These are phyloP conservation scores for Cryptococcus hybrid DNA, from an alignment of 1,284 basidiomycete genomes.

Conservation along the genomic window DNA sequence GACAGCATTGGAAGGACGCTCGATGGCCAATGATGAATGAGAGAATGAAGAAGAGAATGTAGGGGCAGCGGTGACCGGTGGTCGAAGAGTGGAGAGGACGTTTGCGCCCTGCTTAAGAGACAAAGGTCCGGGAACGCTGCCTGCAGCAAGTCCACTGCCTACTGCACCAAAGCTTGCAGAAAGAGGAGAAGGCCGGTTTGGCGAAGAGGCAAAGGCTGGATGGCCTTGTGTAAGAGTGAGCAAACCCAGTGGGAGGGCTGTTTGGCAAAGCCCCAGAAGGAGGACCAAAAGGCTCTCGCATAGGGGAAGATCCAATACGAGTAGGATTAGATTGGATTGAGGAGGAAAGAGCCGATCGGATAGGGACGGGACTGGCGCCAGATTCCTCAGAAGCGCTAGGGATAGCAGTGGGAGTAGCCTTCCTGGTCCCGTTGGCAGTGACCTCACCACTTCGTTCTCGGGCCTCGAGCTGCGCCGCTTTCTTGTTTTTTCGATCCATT, in stretches of 20 bases:
- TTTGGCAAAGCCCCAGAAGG: conserved; percentile 32
- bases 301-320: conserved; percentile 35
- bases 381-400: conserved; percentile 10
- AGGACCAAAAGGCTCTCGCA: conserved; percentile 46
- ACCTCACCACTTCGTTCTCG: conserved; percentile 15
- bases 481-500: conserved; percentile 96
- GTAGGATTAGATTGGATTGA: conserved; percentile 35
- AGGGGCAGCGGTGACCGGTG: conserved; percentile 30
- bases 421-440: conserved; percentile 5
- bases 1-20: conserved; percentile 10
- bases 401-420: conserved; percentile 5
- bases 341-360: conserved; percentile 39
- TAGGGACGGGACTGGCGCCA: conserved; percentile 38
- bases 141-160: conserved; percentile 29
- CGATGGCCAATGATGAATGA: conserved; percentile 23
- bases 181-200: conserved; percentile 40
- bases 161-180: conserved; percentile 37
- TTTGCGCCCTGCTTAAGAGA: conserved; percentile 33
- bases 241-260: conserved; percentile 44
- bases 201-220: conserved; percentile 38
- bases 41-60: conserved; percentile 41
- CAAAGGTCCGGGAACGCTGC: conserved; percentile 33
- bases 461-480: conserved; percentile 71
- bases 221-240: conserved; percentile 22
- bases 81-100: conserved; percentile 33